Percentiles rank a stretch among this genome's conserved stretches.
These are phyloP conservation scores for Tuber magnatum DNA, from an alignment of 495 filamentous ascomycete species.

Conservation along the genomic window DNA sequence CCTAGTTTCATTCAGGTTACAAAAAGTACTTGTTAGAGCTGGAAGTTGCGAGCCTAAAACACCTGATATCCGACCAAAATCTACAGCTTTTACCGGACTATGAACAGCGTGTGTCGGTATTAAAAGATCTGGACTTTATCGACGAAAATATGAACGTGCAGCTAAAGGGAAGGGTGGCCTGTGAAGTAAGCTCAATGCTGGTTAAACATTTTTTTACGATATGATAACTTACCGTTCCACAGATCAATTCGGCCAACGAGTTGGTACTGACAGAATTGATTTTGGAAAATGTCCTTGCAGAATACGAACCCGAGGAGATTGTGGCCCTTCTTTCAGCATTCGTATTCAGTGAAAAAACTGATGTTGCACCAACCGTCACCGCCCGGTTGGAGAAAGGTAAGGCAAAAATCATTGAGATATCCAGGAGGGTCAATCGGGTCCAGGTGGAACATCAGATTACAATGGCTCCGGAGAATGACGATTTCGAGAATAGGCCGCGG, in stretches of 20 bases:
- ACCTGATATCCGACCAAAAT: conserved; percentile 90
- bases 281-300: conserved; percentile 89
- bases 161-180: conserved; percentile 96
- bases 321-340: conserved; percentile 89
- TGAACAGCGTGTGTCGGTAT: conserved; percentile 83
- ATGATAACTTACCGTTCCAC: conserved; percentile 7
- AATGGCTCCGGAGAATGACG: conserved; percentile 74
- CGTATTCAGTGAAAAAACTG: conserved; percentile 98
- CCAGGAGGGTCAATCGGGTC: conserved; percentile 79
- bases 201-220: not conserved
- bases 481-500: conserved; percentile 76
- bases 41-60: conserved; percentile 74
- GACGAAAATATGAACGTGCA: conserved; percentile 76
- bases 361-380: conserved; percentile 73
- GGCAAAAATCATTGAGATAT: conserved; percentile 76
- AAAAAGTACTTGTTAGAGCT: conserved; percentile 91
- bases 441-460: conserved; percentile 87
- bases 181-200: conserved; percentile 53
- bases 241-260: conserved; percentile 93
- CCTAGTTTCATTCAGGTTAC: conserved; percentile 78
- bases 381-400: conserved; percentile 74
- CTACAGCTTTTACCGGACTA: conserved; percentile 96
- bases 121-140: conserved; percentile 84
- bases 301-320: conserved; percentile 94
- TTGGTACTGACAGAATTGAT: conserved; percentile 94